These are phyloP conservation scores for Candida michaelii DNA, from an alignment of 805 yeast species.

Conservation along the genomic window DNA sequence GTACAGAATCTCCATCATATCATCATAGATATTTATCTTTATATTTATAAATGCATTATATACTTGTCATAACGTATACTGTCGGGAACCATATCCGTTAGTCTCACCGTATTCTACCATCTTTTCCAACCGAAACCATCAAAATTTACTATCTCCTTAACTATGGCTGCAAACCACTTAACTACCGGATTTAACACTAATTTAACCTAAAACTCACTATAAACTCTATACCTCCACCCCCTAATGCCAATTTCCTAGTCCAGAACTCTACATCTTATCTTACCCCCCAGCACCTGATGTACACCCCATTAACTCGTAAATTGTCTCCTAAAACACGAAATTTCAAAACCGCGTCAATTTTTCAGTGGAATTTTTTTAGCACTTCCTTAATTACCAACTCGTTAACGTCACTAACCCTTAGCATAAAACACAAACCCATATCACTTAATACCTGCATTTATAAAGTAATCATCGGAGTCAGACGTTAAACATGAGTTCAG, in stretches of 20 bases:
- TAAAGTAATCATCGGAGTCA: too few species aligned
- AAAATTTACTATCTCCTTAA: too few species aligned
- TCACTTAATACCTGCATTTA: too few species aligned
- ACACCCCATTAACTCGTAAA: slow-evolving; percentile 2
- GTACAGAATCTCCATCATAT: too few species aligned
- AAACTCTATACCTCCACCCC: too few species aligned
- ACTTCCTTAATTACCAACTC: slow-evolving; percentile 1
- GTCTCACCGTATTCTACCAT: too few species aligned
- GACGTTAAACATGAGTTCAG: slow-evolving; percentile 1
- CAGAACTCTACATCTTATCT: background rate
- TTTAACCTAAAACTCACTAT: too few species aligned
- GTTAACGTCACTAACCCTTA: background rate
- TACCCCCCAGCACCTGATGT: background rate
- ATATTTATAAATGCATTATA: background rate
- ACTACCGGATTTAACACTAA: too few species aligned
- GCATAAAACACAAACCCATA: background rate
- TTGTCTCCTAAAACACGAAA: slow-evolving; percentile 3
- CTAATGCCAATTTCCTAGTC: too few species aligned
- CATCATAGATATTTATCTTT: too few species aligned
- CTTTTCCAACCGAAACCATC: too few species aligned
- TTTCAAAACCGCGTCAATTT: slow-evolving; percentile 3
- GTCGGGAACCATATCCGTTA: background rate
- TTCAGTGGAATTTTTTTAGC: background rate
- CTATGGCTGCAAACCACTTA: too few species aligned
- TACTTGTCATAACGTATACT: background rate